Evolutionary conservation across 805 yeast species (phyloP).

Genomic region (Jamesozyma jinghongensis): DNA sequence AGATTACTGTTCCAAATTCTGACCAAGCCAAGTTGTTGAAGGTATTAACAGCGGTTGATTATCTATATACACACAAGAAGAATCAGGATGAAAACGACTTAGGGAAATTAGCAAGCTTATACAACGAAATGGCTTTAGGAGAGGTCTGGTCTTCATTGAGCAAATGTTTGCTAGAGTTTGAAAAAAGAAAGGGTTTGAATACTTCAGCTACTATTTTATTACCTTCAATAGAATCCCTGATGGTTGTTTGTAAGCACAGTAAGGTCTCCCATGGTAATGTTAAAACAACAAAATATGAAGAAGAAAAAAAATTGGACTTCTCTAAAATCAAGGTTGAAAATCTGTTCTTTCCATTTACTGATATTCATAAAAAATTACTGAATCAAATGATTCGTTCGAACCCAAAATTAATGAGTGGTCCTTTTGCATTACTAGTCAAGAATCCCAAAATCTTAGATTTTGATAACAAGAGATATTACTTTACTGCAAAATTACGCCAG

Average conservation of each 20-base stretch:
- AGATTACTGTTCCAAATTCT: constrained; percentile 70
- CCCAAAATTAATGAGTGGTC: constrained; percentile 92
- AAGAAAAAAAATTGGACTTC: constrained; percentile 52
- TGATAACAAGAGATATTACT: constrained; percentile 84
- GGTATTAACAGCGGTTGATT: constrained; percentile 80
- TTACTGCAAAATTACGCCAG: constrained; percentile 61
- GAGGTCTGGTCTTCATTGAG: constrained; percentile 79
- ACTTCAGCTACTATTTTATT: constrained; percentile 71
- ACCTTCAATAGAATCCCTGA: constrained; percentile 82
- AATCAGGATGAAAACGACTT: constrained; percentile 22
- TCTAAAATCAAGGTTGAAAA: constrained; percentile 67
- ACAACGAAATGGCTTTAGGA: constrained; percentile 61
- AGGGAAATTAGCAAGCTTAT: constrained; percentile 49
- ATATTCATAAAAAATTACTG: constrained; percentile 75
- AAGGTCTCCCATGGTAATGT: constrained; percentile 45
- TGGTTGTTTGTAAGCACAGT: constrained; percentile 88
- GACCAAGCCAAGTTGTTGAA: constrained; percentile 85
- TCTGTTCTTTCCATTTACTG: constrained; percentile 77
- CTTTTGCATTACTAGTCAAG: constrained; percentile 78
- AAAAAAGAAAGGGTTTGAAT: constrained; percentile 45
- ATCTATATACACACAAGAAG: constrained; percentile 46
- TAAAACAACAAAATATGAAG: constrained; percentile 44
- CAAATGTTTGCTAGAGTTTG: constrained; percentile 56
- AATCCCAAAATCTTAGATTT: constrained; percentile 88
- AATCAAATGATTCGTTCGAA: constrained; percentile 87